Percentiles rank a stretch among this genome's conserved stretches.
These are phyloP conservation scores for Macrolepiota fuliginosa DNA, from an alignment of 768 basidiomycete species.

Conservation along the genomic window DNA sequence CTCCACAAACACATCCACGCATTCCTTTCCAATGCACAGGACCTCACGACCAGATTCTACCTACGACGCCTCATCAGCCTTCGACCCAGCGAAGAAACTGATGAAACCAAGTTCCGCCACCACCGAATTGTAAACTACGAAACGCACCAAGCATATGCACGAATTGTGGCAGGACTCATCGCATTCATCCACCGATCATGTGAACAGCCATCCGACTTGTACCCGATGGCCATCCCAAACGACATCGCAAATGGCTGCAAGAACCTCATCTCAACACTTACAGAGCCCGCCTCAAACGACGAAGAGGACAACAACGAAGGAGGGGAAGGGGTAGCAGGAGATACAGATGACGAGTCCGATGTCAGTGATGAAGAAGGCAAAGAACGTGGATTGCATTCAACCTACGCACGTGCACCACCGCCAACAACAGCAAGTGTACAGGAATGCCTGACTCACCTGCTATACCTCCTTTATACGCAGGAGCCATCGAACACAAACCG, in stretches of 20 bases:
- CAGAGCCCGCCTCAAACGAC: background rate
- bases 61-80: constrained; percentile 13
- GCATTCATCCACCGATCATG: background rate
- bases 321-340: background rate
- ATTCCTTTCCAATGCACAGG: background rate
- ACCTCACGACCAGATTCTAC: background rate
- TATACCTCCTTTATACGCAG: background rate
- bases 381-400: background rate
- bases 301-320: background rate
- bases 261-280: background rate
- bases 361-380: background rate
- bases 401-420: background rate
- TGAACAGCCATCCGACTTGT: background rate
- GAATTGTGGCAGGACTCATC: background rate
- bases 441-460: background rate
- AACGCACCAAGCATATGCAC: constrained; percentile 1
- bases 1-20: background rate
- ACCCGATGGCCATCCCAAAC: background rate
- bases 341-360: background rate
- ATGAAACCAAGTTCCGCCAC: background rate
- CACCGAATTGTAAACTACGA: constrained; percentile 8
- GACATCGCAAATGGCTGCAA: background rate
- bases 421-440: background rate
- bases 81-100: constrained; percentile 13
- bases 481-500: background rate